Evolutionary conservation across 2,329 filamentous ascomycete species (phyloP).

Genomic region (Cordyceps militaris): DNA sequence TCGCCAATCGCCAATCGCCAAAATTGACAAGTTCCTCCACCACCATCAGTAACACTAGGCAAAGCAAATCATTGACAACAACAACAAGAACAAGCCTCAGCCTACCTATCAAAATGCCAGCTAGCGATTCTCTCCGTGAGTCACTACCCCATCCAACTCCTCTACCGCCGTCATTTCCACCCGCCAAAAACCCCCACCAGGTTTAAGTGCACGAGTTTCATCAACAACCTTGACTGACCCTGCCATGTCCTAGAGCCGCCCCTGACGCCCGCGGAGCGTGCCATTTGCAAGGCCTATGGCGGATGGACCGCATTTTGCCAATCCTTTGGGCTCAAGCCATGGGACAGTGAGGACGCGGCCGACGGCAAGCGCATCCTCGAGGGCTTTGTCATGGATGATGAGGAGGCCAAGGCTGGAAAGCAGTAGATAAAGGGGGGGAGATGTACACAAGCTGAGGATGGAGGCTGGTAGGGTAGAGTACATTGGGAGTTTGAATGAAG

Average conservation of each 20-base stretch:
- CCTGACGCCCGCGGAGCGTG: conserved; percentile 10
- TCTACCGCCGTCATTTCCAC: too few relatives aligned
- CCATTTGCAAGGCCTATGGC: conserved; percentile 12
- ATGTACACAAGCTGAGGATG: neutral
- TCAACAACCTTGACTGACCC: neutral
- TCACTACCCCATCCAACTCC: too few relatives aligned
- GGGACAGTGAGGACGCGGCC: conserved; percentile 4
- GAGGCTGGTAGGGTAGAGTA: neutral
- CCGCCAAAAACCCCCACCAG: neutral
- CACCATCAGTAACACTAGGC: too few relatives aligned
- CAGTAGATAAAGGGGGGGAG: neutral
- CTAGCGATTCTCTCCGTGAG: too few relatives aligned
- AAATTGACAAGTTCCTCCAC: too few relatives aligned
- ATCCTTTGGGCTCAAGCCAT: conserved; percentile 9
- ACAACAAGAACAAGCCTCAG: too few relatives aligned
- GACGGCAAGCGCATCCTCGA: conserved; percentile 11
- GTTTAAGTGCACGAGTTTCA: neutral
- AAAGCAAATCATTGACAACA: too few relatives aligned
- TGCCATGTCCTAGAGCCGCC: conserved; percentile 8
- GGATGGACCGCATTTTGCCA: conserved; percentile 13
- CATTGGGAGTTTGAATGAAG: neutral
- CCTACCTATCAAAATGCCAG: too few relatives aligned
- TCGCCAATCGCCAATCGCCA: too few relatives aligned
- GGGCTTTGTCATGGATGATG: neutral
- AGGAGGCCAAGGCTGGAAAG: neutral